phyloP scores from a whole-genome alignment of 106 monocot species.

The Dendrobium nobile region DNA sequence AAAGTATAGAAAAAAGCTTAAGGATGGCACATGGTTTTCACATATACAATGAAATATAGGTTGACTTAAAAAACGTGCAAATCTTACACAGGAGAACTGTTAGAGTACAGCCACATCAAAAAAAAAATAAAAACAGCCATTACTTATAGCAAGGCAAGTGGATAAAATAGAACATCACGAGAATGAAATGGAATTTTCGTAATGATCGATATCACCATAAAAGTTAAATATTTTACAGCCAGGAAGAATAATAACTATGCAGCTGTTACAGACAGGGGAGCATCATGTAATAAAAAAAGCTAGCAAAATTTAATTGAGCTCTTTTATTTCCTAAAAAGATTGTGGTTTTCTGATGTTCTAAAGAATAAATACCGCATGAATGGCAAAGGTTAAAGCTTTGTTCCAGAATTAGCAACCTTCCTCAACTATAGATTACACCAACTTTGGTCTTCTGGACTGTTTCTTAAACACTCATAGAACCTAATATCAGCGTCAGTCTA shows the following conservation, averaged over 20 bases:
- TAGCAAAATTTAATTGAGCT: neutral
- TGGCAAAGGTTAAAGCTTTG: neutral
- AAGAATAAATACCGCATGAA: constrained; percentile 2
- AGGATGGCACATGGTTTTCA: too few relatives aligned
- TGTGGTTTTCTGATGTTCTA: neutral
- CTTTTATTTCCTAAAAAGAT: neutral
- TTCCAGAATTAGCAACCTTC: neutral
- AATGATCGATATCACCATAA: too few relatives aligned
- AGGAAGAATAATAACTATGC: neutral
- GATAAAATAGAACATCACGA: too few relatives aligned
- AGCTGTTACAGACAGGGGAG: neutral
- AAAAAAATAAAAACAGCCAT: too few relatives aligned
- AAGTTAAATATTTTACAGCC: too few relatives aligned
- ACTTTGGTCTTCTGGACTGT: neutral
- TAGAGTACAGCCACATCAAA: too few relatives aligned
- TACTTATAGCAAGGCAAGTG: too few relatives aligned
- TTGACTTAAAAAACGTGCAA: too few relatives aligned
- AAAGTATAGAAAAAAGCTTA: too few relatives aligned
- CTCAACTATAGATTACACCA: neutral
- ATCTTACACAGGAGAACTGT: too few relatives aligned
- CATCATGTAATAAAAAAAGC: neutral
- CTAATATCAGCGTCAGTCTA: neutral
- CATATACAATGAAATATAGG: too few relatives aligned
- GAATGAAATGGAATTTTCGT: too few relatives aligned
- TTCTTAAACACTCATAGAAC: neutral